Base-by-base conservation (phyloP, 805 yeast genomes). In the Candida berthetii region DNA sequence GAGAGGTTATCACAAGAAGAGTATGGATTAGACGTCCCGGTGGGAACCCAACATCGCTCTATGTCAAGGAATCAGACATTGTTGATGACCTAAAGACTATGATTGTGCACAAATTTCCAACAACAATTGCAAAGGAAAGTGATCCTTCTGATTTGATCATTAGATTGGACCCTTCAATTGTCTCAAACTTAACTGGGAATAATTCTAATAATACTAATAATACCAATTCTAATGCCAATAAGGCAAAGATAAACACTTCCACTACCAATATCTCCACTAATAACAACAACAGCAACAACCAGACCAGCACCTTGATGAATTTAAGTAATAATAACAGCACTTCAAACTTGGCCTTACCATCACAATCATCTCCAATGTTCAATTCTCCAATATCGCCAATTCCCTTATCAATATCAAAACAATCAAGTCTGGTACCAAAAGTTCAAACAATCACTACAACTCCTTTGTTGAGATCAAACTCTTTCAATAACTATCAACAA, bases 81-180 rank as follows among this genome's bases (percentile, higher is more conserved):
- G 73, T 90, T 5, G 98, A 90, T 59, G 96, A 91, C 60, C 66
- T 90, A 51, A 90, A 90, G 54, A 64, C 71, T 10, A 71, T 78
- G 44, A 71, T 90, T 1, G 60, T 80, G 31, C 64, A 64, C 36
- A 85, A 82, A 50, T 84, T 74, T 58, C 85, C 95, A 41, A 78
- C 83, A 44, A 72, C 86, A 3, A 55, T 83, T 42, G 85, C 80
- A 3, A 58, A 74, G 45, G 57, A 66, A 36, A 74, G 71, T 54
- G 88, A 88, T 64, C 80, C 95, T 8, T 78, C 95, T 10, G 87
- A 85, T 55, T 43, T 82, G 48, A 42, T 67, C 15, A 57, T 79
- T 45, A 50, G 45, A 19, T 39, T 53, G 10, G 54, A 56, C 25
- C 45, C 50, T 2, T 16, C 44, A n/a, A n/a, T n/a, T 2, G 8